Base-by-base conservation (phyloP, 768 basidiomycete species). In the Boletus rex-veris region DNA sequence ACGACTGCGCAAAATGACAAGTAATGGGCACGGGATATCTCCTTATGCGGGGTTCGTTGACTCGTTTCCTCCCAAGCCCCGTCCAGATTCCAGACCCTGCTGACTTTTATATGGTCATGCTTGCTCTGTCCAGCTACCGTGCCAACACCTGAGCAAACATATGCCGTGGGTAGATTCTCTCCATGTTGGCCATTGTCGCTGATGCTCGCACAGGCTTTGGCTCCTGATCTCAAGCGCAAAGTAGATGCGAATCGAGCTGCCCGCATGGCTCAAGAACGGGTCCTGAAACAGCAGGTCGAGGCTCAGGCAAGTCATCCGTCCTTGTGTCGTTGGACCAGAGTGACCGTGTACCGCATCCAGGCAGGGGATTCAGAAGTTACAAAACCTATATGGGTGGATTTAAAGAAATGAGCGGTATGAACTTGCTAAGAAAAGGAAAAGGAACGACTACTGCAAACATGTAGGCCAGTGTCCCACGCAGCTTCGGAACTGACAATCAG, bases 181-280 rank as follows among this genome's bases (percentile, higher is more conserved):
- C 28, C 21, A 11, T 31, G 28, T 28, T 12, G 30, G 14, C 44
- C 41, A 40, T 35, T 43, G 39, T 31, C 28, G 14, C 49, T 60
- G 38, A 50, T 48, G 28, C 28, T 21, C 11, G 38, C 50, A 37
- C 57, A 86, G 85, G 73, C 76, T 65, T 75, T 88, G 76, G 77
- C 85, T 19, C 85, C 86, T 57, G 83, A 84, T 71, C 67, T 86
- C 56, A 78, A 76, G 59, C 77, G 80, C 44, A 81, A 80, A 60
- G 85, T 87, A 16, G 86, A 88, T 59, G 79, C 79, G 3, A 74
- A 77, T 52, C 78, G 82, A 35, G 77, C 77, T 15, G 70, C 77
- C 8, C 77, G 86, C 30, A 59, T 77, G 11, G 76, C 78, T 4
- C 74, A 77, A 64, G 86, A 86, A 71, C 73, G 73, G 45, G 79